These are phyloP conservation scores for Fusarium devonianum DNA, from an alignment of 2,329 filamentous ascomycete genomes.

Conservation along the genomic window DNA sequence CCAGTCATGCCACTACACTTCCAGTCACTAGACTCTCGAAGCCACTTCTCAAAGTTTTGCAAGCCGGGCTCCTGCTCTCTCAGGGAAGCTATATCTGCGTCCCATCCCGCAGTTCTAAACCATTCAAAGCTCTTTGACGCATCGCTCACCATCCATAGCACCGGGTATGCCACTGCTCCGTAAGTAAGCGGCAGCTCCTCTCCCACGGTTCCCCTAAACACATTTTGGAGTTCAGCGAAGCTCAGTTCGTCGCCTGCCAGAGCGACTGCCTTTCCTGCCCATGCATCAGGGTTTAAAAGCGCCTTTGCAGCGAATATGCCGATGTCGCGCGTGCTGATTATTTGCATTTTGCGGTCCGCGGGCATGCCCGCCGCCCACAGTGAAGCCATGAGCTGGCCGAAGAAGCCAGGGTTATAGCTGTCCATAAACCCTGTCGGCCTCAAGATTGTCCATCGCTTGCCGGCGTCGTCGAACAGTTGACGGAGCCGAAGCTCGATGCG, in stretches of 20 bases:
- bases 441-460: conserved; percentile 37
- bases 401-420: conserved; percentile 35
- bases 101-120: conserved; percentile 24
- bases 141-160: conserved; percentile 21
- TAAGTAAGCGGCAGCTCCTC: conserved; percentile 16
- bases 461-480: background rate
- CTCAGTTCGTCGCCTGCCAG: conserved; percentile 17
- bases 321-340: conserved; percentile 40
- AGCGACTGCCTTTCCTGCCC: conserved; percentile 8
- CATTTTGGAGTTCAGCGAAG: conserved; percentile 5
- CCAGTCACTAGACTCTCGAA: conserved; percentile 35
- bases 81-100: conserved; percentile 10
- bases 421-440: conserved; percentile 43
- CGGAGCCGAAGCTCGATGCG: conserved; percentile 25
- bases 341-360: conserved; percentile 33
- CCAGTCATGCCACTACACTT: background rate
- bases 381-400: conserved; percentile 40
- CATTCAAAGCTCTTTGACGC: conserved; percentile 25
- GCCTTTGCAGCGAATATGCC: conserved; percentile 25
- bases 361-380: conserved; percentile 40
- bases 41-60: conserved; percentile 30
- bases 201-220: conserved; percentile 4
- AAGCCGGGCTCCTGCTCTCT: conserved; percentile 1
- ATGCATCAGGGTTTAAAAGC: background rate
- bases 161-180: background rate